A percentile compares a stretch with the other conserved stretches of the same genome.
These are phyloP conservation scores for Durotheca rogersii DNA, from an alignment of 495 filamentous ascomycete species.

Conservation along the genomic window DNA sequence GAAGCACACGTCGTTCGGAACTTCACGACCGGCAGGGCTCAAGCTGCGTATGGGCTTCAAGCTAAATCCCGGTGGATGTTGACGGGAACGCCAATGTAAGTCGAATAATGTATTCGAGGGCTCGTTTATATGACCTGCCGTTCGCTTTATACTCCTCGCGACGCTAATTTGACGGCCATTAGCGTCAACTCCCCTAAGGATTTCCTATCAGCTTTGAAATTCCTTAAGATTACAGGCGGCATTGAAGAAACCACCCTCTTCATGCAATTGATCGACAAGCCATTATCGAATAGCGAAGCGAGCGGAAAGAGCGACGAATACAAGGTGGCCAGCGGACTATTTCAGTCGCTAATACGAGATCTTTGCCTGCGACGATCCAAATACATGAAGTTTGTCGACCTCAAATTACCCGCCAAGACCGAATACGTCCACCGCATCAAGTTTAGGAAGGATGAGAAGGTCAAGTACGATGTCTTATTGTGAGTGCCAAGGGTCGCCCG, in stretches of 20 bases:
- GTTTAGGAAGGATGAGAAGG: constrained; percentile 71
- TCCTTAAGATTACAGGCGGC: constrained; percentile 75
- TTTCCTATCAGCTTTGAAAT: constrained; percentile 76
- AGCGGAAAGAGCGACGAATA: constrained; percentile 33
- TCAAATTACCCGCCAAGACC: constrained; percentile 74
- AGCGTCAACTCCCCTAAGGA: constrained; percentile 77
- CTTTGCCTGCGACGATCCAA: constrained; percentile 83
- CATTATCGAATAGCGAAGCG: constrained; percentile 60
- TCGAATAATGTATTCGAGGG: not conserved
- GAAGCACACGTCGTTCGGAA: constrained; percentile 89
- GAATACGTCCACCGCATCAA: constrained; percentile 79
- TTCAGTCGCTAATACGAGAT: constrained; percentile 78
- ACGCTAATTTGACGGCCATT: constrained; percentile 13
- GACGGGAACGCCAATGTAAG: constrained; percentile 75
- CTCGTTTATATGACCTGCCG: not conserved
- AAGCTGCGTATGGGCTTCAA: constrained; percentile 64
- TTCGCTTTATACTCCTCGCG: constrained; percentile 33
- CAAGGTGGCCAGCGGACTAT: constrained; percentile 53
- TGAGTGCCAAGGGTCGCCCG: too few relatives aligned
- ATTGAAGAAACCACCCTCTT: constrained; percentile 75
- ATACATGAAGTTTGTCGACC: constrained; percentile 85
- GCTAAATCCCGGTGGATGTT: constrained; percentile 80
- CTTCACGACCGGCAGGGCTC: constrained; percentile 65
- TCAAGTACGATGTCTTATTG: constrained; percentile 79
- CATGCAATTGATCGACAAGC: constrained; percentile 70